phyloP scores from a whole-genome alignment of 306 rosid genomes.

The Hippophae rhamnoides region DNA sequence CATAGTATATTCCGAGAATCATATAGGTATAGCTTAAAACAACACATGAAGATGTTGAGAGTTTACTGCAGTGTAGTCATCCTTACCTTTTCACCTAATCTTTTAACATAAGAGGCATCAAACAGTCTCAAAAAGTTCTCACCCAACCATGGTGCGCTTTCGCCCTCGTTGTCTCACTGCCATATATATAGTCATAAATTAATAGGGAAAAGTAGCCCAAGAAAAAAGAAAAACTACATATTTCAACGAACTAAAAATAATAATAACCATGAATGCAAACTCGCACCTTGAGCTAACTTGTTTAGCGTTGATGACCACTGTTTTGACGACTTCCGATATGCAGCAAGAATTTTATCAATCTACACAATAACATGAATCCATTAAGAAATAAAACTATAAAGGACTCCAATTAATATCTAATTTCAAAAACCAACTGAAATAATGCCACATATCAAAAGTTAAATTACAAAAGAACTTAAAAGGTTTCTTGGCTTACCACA shows the following conservation, averaged over 20 bases:
- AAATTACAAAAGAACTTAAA: too few species aligned
- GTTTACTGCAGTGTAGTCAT: too few species aligned
- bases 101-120: neutral
- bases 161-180: slow-evolving; percentile 85
- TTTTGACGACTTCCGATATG: slow-evolving; percentile 76
- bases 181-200: neutral
- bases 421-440: neutral
- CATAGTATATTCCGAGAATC: too few species aligned
- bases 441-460: too few species aligned
- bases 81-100: too few species aligned
- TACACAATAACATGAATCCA: slow-evolving; percentile 11
- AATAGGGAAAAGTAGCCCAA: neutral
- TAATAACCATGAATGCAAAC: slow-evolving; percentile 1
- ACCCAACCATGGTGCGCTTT: slow-evolving; percentile 93
- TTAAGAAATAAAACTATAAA: neutral
- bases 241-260: neutral
- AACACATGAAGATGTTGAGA: too few species aligned
- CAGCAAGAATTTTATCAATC: slow-evolving; percentile 45
- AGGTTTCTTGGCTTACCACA: slow-evolving; percentile 39
- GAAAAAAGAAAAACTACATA: neutral
- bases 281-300: slow-evolving; percentile 44
- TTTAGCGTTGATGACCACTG: slow-evolving; percentile 80
- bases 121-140: slow-evolving; percentile 20
- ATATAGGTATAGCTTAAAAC: too few species aligned
- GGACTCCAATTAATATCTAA: neutral